Conservation (phyloP, 1,139 yeast genomes). For the Yamadazyma triangularis region DNA sequence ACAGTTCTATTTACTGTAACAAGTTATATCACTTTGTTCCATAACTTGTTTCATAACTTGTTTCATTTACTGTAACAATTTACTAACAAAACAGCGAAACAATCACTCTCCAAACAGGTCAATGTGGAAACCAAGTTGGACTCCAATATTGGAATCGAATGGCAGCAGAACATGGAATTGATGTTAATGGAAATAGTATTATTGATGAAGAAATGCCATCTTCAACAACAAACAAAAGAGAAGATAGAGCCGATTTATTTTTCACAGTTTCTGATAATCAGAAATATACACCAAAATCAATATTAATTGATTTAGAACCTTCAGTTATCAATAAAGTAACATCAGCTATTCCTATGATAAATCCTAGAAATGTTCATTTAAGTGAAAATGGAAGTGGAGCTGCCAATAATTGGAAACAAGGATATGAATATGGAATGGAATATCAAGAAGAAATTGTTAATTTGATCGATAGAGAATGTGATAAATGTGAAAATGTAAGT, state of each 20-base stretch:
- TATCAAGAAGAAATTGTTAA: slow-evolving; percentile 71
- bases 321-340: slow-evolving; percentile 71
- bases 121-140: slow-evolving; percentile 97
- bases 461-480: slow-evolving; percentile 86
- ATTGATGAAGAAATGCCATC: too few species aligned
- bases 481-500: slow-evolving; percentile 83
- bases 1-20: background rate
- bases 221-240: slow-evolving; percentile 29
- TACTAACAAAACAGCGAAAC: slow-evolving; percentile 38
- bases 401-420: slow-evolving; percentile 94
- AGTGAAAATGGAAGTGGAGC: slow-evolving; percentile 86
- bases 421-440: slow-evolving; percentile 70
- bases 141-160: slow-evolving; percentile 90
- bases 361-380: slow-evolving; percentile 77
- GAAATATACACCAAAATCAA: slow-evolving; percentile 82
- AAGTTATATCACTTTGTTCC: too few species aligned
- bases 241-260: slow-evolving; percentile 79
- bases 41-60: too few species aligned
- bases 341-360: slow-evolving; percentile 63
- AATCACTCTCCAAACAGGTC: slow-evolving; percentile 56
- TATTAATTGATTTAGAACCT: slow-evolving; percentile 86
- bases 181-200: slow-evolving; percentile 53
- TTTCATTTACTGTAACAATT: too few species aligned
- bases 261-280: slow-evolving; percentile 71
- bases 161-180: slow-evolving; percentile 83